Base-by-base conservation (phyloP, 768 basidiomycete species). In the Hericium alpestre region DNA sequence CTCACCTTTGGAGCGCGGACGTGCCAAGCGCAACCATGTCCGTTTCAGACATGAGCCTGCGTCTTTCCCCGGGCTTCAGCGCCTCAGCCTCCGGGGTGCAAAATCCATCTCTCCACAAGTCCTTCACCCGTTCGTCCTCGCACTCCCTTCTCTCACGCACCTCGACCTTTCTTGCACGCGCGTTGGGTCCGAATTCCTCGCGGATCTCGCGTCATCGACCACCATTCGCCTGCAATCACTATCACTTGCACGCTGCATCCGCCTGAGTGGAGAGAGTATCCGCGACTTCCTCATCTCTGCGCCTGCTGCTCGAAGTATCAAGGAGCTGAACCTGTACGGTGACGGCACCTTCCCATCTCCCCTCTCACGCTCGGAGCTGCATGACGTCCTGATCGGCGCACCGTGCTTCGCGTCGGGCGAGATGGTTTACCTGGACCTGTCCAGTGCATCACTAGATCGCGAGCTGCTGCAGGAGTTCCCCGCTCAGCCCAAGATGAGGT, bases 341-440 rank as follows among this genome's bases (percentile, higher is more conserved):
- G 93, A 96, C 66, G 78, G 76, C 70, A 91, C 93, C 0, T 93
- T 87, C 70, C 74, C 81, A 0, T 87, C 84, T 16, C 83, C 89
- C 2, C 74, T 97, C 37, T 76, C 79, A 7, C 73, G 72, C 54
- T 77, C 79, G 37, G 84, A 96, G 54, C 75, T 98, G 15, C 61
- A 66, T 16, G 76, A 81, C 22, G 82, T 97, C 47, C 68, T 97
- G 48, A 73, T 78, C 6, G 68, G 69, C 16, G 93, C 93, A 0
- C 93, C 93, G 1, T 91, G 88, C 65, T 89, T 99, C 73, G 69
- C 73, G 11, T 80, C 75, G 51, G 88, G 90, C 9, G 70, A 82
- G 58, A 74, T 99, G 41, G 78, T 83, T 11, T 96, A 94, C 70
- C 79, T 99, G 60, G 95, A 99, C 69, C 70, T 99, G 32, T 96